Evolutionary conservation across 306 rosid genomes (phyloP).

Genomic region (Senna siamea): DNA sequence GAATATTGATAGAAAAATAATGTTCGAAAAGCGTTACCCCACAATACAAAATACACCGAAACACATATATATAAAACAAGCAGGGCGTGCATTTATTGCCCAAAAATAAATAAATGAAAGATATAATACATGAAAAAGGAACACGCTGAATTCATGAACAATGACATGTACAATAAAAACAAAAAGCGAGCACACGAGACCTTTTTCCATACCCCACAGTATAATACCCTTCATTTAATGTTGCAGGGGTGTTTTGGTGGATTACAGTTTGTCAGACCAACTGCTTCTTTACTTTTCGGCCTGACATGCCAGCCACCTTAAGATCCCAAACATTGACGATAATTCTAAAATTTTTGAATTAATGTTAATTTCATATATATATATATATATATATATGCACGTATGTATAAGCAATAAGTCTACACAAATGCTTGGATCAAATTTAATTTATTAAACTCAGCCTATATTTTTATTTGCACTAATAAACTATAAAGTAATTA

Average conservation of each 20-base stretch:
- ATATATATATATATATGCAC: no score
- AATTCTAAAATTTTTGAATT: background rate
- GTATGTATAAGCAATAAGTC: no score
- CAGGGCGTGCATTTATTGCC: conserved; percentile 25
- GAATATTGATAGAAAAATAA: background rate
- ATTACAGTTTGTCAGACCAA: no score
- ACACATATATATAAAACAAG: conserved; percentile 12
- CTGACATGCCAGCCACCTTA: background rate
- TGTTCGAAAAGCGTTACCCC: background rate
- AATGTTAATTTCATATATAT: no score
- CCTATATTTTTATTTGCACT: no score
- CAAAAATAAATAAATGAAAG: background rate
- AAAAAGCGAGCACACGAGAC: conserved; percentile 32
- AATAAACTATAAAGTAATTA: no score
- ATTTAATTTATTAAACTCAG: no score
- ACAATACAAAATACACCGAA: conserved; percentile 23
- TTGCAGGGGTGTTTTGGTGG: conserved; percentile 31
- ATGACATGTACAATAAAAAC: background rate
- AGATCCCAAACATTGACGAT: background rate
- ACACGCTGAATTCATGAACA: conserved; percentile 30
- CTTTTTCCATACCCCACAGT: conserved; percentile 18
- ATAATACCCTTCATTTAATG: conserved; percentile 9
- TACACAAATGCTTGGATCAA: no score
- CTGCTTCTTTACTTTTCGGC: no score
- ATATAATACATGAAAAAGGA: conserved; percentile 1